Evolutionary conservation across 192 early-diverging fungal genomes (phyloP), one percentile per base, ranked within the genome.

Genomic region (Mortierella claussenii): DNA sequence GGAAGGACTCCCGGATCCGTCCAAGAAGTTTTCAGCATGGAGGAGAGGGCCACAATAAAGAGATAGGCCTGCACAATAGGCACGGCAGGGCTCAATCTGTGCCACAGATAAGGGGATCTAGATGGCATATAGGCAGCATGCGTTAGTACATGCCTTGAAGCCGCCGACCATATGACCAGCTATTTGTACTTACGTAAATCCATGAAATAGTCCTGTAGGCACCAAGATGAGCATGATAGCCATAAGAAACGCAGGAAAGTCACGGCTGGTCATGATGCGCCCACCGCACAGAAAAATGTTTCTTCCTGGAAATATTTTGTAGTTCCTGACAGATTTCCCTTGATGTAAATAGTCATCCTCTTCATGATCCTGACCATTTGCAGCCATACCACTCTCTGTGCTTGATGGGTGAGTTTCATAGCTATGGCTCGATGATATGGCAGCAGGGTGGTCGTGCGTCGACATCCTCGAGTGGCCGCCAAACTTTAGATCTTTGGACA

Each of bases 11-110:
- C 92, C 8, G 92, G 92, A 67, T 93, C 92, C 11, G 88, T 87
- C 82, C 90, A 91, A 27, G 92, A 91, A 36, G 92, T 80, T 81
- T 85, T 90, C 43, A 91, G 59, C 92, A 93, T 93, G 3, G 88
- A 89, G 2, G 85, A 79, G 15, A 89, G 63, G 8, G 88, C 68
- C 43, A 91, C 69, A 1, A 88, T 79, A 21, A 89, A 82, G 44
- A 91, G 37, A 47, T 93, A 93, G 2, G 78, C 81, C 66, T 92
- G 91, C 20, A 93, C 62, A 75, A 92, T 87, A 15, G 90, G 89
- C 3, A 84, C 60, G 21, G 83, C 88, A 18, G 88, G 88, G 66
- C 80, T 78, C 21, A 91, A 36, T 45, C 88, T 58, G 37, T 54
- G 43, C 88, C 89, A 93, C 56, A 92, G 49, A 64, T 83, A 91